Base-by-base conservation (phyloP, 441 rosid genomes). In the Raphanus hybrid region DNA sequence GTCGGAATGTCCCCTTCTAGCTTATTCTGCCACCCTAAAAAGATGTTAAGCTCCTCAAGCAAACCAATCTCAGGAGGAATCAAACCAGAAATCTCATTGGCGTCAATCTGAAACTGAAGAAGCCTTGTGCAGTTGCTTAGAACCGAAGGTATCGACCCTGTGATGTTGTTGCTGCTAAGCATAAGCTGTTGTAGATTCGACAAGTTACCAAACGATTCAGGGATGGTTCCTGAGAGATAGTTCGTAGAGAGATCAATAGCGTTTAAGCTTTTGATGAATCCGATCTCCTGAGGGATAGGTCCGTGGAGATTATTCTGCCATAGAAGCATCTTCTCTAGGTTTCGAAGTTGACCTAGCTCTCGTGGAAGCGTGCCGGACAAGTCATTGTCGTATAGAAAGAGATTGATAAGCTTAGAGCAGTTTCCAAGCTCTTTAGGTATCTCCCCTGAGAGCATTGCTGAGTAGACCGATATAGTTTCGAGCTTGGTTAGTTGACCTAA, bases 1-100 rank as follows among this genome's bases (percentile, higher is more conserved):
- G 82, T 60, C n/a, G 94, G 94, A 80, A 90, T 85, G 87, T 83
- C 83, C 73, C 92, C 94, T 80, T 88, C 89, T 15, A 90, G 88
- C 76, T 85, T 85, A 82, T 90, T 90, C 82, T 86, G 86, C 94
- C 94, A 90, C 6, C 86, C 92, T 11, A 90, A 84, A 73, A 87
- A 86, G 73, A 85, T 85, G 4, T 67, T 78, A 5, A 90, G 90
- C 83, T 84, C 77, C 2, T 84, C 85, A 26, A 88, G 78, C 74
- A 68, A 61, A 64, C 91, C 92, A 14, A 90, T 85, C 81, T 86
- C 92, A 0, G 78, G 80, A 0, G 92, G 92, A 69, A 90, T 83
- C 61, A 76, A 69, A 50, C 91, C 91, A 0, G 90, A 81, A 64
- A 90, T 83, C 86, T 87, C 87, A 79, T 90, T 90, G 8, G 85